Percentiles rank a stretch among this genome's conserved stretches.
These are phyloP conservation scores for Phaeophleospora eucalypticola DNA, from an alignment of 2,329 filamentous ascomycete genomes.

Conservation along the genomic window DNA sequence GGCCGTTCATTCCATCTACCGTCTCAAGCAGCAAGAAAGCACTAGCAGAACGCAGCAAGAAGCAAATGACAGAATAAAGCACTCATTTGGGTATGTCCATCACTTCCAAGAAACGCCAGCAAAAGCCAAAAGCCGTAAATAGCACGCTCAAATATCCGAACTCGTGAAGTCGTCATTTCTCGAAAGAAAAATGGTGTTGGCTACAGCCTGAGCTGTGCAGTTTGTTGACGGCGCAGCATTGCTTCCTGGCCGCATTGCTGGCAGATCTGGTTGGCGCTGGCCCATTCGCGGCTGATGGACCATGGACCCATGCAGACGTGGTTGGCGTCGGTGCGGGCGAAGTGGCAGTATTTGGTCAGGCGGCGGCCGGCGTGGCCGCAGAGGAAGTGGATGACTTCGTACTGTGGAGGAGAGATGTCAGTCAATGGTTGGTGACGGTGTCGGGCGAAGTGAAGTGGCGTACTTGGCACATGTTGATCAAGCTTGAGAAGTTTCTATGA, in stretches of 20 bases:
- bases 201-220: constrained; percentile 21
- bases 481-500: no score
- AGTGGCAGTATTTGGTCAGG: constrained; percentile 68
- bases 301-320: constrained; percentile 68
- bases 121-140: constrained; percentile 1
- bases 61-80: constrained; percentile 17
- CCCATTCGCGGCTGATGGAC: constrained; percentile 56
- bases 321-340: constrained; percentile 65
- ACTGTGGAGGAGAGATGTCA: constrained; percentile 39
- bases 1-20: neutral
- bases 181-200: neutral
- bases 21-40: neutral
- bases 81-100: constrained; percentile 31
- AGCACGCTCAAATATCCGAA: constrained; percentile 6
- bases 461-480: constrained; percentile 31
- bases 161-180: neutral
- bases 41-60: constrained; percentile 6
- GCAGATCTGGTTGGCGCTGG: constrained; percentile 54
- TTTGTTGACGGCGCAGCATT: constrained; percentile 24
- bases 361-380: constrained; percentile 60
- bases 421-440: neutral
- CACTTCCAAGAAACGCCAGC: constrained; percentile 18
- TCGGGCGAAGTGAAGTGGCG: constrained; percentile 1
- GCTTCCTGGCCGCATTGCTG: constrained; percentile 33
- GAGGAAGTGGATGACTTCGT: constrained; percentile 62